A percentile compares a stretch with the other conserved stretches of the same genome.
These are phyloP conservation scores for Mytilinidion resinicola DNA, from an alignment of 495 filamentous ascomycete species.

Conservation along the genomic window DNA sequence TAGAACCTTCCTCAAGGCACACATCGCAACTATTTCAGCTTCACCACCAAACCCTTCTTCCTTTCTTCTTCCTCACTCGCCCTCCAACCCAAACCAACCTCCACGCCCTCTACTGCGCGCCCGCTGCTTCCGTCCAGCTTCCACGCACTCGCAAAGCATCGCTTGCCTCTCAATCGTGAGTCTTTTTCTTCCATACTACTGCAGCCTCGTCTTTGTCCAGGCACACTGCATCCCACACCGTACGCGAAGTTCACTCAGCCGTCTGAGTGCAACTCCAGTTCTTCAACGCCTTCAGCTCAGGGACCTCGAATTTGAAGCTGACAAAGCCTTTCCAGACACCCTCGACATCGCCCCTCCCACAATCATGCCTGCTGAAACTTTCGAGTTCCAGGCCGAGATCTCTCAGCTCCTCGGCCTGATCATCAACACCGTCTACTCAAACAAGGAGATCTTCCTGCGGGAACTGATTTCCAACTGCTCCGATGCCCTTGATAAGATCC, in stretches of 20 bases:
- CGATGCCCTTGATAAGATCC: slow-evolving; percentile 99
- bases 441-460: slow-evolving; percentile 99
- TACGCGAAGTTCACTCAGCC: background rate
- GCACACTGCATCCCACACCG: background rate
- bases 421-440: slow-evolving; percentile 99
- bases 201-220: background rate
- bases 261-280: background rate
- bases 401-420: slow-evolving; percentile 98
- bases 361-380: slow-evolving; percentile 77
- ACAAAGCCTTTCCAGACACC: background rate
- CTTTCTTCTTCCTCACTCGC: background rate
- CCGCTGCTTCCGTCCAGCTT: background rate
- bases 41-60: background rate
- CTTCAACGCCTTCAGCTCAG: background rate
- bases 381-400: slow-evolving; percentile 99
- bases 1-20: background rate
- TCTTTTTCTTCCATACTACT: background rate
- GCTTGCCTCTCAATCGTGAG: background rate
- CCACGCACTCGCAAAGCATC: background rate
- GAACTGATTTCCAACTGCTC: slow-evolving; percentile 96
- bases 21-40: background rate
- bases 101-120: background rate
- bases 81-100: background rate
- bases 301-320: background rate
- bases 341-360: slow-evolving; percentile 30